Base-by-base conservation (phyloP, 2,329 filamentous ascomycete genomes). In the Trichoderma gracile region DNA sequence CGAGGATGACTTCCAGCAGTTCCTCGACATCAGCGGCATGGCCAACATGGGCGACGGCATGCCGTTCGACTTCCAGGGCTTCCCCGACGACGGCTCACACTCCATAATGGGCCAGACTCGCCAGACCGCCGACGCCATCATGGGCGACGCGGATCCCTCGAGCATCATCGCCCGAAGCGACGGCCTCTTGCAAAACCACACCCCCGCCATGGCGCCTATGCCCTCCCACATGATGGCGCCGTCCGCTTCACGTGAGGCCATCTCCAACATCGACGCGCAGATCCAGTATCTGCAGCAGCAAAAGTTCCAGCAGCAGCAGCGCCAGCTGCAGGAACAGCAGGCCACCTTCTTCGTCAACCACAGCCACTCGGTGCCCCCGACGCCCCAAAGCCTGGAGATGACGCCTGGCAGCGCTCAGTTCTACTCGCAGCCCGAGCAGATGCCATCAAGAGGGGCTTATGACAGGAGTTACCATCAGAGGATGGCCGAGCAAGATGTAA, bases 371-470 rank as follows among this genome's bases (percentile, higher is more conserved):
- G 85, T 92, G 8, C 91, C 91, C 6, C 90, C 90, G 2, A 95
- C 91, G 15, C 91, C 91, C 0, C 91, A 90, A 73, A 94, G 91
- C 73, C 82, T 92, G 27, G 90, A 94, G 72, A 85, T 94, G 77
- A 87, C 89, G 74, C 84, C 79, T 72, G 85, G 78, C 68, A 84
- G 72, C 60, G 71, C 75, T 71, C 84, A 85, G 63, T 87, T 81
- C 69, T 92, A 88, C 73, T 75, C 85, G 61, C 82, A 85, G 50
- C 80, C 86, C 45, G 82, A 85, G 63, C 80, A 82, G 61, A 75
- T 76, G 56, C 75, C 71, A 73, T 83, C 86, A 54, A 84, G 87
- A 45, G 80, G 85, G 17, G 81, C 89, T 70, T 88, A 88, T 69
- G 89, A 93, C 66, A 69, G 71, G 66, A 80, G 82, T 58, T 90